These are phyloP conservation scores for Globisporangium paddicum DNA, from an alignment of 352 stramenopile genomes.

Conservation along the genomic window DNA sequence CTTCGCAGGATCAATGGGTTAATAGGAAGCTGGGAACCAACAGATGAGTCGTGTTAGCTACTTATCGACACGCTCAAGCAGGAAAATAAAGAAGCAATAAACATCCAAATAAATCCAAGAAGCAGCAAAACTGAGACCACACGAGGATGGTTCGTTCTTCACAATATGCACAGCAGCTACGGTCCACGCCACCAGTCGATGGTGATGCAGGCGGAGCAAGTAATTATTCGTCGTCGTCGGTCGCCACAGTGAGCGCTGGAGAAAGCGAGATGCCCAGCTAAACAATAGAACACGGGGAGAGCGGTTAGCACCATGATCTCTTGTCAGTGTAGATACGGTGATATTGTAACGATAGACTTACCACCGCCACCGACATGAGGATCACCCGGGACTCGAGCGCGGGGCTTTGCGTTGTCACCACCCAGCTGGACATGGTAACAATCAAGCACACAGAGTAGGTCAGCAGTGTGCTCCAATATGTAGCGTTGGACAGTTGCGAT, in stretches of 20 bases:
- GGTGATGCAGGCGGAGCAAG: background rate
- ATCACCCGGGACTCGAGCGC: conserved; percentile 56
- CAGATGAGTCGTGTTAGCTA: background rate
- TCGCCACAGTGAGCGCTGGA: conserved; percentile 39
- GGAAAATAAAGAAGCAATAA: conserved; percentile 2
- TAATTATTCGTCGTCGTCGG: conserved; percentile 43
- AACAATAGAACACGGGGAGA: too few species aligned
- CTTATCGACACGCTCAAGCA: background rate
- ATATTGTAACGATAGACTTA: conserved; percentile 22
- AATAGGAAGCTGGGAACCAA: background rate
- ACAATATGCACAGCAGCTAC: background rate
- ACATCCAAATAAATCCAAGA: conserved; percentile 3
- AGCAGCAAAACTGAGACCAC: conserved; percentile 25
- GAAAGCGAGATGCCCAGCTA: conserved; percentile 68
- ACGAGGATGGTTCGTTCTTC: conserved; percentile 12
- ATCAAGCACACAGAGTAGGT: background rate
- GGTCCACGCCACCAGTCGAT: background rate
- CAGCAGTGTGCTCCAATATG: background rate
- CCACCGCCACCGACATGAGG: conserved; percentile 70
- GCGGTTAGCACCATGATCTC: too few species aligned
- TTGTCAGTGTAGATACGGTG: background rate
- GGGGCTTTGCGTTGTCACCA: conserved; percentile 47
- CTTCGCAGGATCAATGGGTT: background rate
- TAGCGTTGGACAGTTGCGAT: background rate
- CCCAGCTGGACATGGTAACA: conserved; percentile 23